Evolutionary conservation across 495 filamentous ascomycete species (phyloP), one percentile per base, ranked within the genome.

Genomic region (Talaromyces ruber): DNA sequence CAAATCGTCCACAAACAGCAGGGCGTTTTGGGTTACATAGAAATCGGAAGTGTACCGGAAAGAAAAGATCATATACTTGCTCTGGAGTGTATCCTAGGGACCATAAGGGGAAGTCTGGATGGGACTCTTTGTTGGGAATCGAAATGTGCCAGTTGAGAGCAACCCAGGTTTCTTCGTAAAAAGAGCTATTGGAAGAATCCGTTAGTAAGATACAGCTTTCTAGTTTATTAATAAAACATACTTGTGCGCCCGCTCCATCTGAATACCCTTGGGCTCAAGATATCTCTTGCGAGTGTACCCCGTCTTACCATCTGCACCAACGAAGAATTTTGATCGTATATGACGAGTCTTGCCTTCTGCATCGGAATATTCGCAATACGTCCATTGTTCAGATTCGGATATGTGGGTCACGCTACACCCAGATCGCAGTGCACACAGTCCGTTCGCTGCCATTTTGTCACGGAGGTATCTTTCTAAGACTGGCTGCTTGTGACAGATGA

Each of bases 91-190:
- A 79, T 11, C 77, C 80, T 0, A 76, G 57, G n/a, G 71, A 56
- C 82, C 81, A 83, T 4, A 82, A 65, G 1, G 77, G 75, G 26
- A 83, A 81, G 0, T 72, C 60, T 1, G 80, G 81, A 62, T 84
- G 82, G 0, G 78, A 76, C 52, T 78, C 63, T 52, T 67, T 67
- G 3, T 72, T 81, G 3, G 82, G 81, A 1, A 76, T 62, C 1
- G 65, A 67, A 11, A 83, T 70, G 34, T 81, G 53, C 71, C 78
- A 75, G 45, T 84, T 84, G 2, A 79, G 63, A 18, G 82, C 80
- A 14, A 83, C 76, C 80, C 81, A 84, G 0, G 72, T 79, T 58
- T 74, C 82, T 43, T 79, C 72, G 60, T 84, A 84, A 4, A 65
- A 67, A 26, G 72, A 74, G 24, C 72, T 68, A 57, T 61, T 63